These are phyloP conservation scores for Epichloe sylvatica DNA, from an alignment of 2,329 filamentous ascomycete genomes.

Conservation along the genomic window DNA sequence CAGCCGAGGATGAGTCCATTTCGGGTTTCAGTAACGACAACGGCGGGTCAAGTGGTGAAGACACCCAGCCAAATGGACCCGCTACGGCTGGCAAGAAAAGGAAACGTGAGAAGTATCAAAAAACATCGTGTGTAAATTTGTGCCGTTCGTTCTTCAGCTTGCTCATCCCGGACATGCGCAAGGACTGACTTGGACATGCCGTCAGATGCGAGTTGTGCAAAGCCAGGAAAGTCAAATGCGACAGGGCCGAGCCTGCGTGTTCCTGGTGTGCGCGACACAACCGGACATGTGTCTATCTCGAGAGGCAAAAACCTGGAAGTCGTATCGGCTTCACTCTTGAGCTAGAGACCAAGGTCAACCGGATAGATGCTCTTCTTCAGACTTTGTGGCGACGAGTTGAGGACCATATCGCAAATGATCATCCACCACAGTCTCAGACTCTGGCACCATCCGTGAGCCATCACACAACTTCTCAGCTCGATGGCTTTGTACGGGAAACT, in stretches of 20 bases:
- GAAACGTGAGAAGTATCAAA: conserved; percentile 27
- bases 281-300: conserved; percentile 53
- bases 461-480: conserved; percentile 20
- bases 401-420: conserved; percentile 26
- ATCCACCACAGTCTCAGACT: conserved; percentile 11
- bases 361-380: conserved; percentile 33
- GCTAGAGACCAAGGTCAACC: conserved; percentile 41
- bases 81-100: conserved; percentile 21
- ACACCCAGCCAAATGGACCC: conserved; percentile 16
- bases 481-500: conserved; percentile 12
- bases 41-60: conserved; percentile 24
- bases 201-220: conserved; percentile 31
- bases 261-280: conserved; percentile 58
- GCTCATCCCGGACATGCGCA: neutral
- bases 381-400: conserved; percentile 28
- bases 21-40: conserved; percentile 23
- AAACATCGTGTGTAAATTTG: conserved; percentile 26
- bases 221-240: conserved; percentile 32
- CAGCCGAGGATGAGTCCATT: conserved; percentile 23
- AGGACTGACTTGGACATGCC: neutral
- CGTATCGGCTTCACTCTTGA: conserved; percentile 49
- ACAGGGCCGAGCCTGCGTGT: conserved; percentile 46
- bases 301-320: conserved; percentile 55
- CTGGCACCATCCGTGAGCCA: conserved; percentile 22
- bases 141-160: neutral